Evolutionary conservation across 108 stramenopile species (phyloP).

Genomic region (Aurantiochytrium sp.): DNA sequence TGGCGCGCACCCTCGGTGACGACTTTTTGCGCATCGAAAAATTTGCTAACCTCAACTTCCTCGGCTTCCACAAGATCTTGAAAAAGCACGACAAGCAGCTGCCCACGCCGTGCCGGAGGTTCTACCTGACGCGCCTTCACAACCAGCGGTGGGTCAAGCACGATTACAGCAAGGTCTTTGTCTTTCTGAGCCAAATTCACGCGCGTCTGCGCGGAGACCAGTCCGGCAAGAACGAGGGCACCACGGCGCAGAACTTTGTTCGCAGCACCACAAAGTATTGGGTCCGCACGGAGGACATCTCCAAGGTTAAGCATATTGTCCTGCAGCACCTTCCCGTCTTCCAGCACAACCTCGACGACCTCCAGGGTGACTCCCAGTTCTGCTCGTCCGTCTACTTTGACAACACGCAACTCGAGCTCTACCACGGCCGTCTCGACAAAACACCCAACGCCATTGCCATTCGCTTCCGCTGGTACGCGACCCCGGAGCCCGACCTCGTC

Average conservation of each 20-base stretch:
- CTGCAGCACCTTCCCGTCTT: slow-evolving; percentile 88
- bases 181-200: slow-evolving; percentile 71
- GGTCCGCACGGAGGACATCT: slow-evolving; percentile 88
- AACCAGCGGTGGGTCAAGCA: slow-evolving; percentile 90
- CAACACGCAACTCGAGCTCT: slow-evolving; percentile 58
- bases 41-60: slow-evolving; percentile 92
- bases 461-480: slow-evolving; percentile 84
- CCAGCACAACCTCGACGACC: slow-evolving; percentile 70
- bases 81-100: slow-evolving; percentile 93
- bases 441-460: slow-evolving; percentile 86
- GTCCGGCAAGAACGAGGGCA: slow-evolving; percentile 62
- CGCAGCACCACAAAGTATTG: slow-evolving; percentile 91
- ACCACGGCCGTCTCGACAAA: slow-evolving; percentile 90
- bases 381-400: slow-evolving; percentile 78
- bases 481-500: slow-evolving; percentile 56
- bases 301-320: slow-evolving; percentile 79
- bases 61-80: slow-evolving; percentile 93
- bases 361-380: slow-evolving; percentile 79
- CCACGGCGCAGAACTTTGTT: slow-evolving; percentile 69
- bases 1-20: slow-evolving; percentile 21
- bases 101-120: slow-evolving; percentile 75
- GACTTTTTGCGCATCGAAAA: slow-evolving; percentile 71
- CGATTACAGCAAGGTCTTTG: slow-evolving; percentile 86
- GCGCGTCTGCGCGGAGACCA: slow-evolving; percentile 59
- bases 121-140: slow-evolving; percentile 86